Conservation (phyloP, 805 yeast species). For the Crinitomyces ghanaensis region DNA sequence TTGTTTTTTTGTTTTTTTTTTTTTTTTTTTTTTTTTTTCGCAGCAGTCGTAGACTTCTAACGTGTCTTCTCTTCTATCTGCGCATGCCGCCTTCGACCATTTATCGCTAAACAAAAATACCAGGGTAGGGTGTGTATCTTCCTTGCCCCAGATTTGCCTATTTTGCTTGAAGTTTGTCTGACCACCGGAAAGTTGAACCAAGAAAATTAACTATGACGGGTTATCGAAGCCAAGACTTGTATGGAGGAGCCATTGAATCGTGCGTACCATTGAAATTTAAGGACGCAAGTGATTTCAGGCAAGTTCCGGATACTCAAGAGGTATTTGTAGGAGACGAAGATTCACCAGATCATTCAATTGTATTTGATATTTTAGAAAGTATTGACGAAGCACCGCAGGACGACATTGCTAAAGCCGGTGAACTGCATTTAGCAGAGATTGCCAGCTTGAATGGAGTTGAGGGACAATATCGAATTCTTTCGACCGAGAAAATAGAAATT, state of each 20-base stretch:
- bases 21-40: slow-evolving; percentile 5
- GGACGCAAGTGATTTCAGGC: slow-evolving; percentile 71
- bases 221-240: slow-evolving; percentile 31
- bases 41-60: background rate
- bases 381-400: slow-evolving; percentile 24
- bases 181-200: too few relatives aligned
- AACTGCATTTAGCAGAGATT: slow-evolving; percentile 20
- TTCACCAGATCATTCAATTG: slow-evolving; percentile 23
- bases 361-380: slow-evolving; percentile 32
- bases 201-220: background rate
- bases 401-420: slow-evolving; percentile 13
- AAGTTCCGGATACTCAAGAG: slow-evolving; percentile 90
- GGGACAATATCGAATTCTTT: background rate
- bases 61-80: background rate
- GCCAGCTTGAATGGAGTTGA: slow-evolving; percentile 17
- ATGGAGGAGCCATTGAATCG: slow-evolving; percentile 73
- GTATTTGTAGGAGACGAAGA: slow-evolving; percentile 48
- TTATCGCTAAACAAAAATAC: too few relatives aligned
- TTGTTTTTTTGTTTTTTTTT: slow-evolving; percentile 3
- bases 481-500: slow-evolving; percentile 1
- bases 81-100: too few relatives aligned
- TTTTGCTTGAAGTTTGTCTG: too few relatives aligned
- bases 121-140: background rate
- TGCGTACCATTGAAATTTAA: slow-evolving; percentile 47
- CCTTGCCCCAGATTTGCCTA: too few relatives aligned